These are phyloP conservation scores for Neofusicoccum kwambonambiense DNA, from an alignment of 2,329 filamentous ascomycete genomes.

Conservation along the genomic window DNA sequence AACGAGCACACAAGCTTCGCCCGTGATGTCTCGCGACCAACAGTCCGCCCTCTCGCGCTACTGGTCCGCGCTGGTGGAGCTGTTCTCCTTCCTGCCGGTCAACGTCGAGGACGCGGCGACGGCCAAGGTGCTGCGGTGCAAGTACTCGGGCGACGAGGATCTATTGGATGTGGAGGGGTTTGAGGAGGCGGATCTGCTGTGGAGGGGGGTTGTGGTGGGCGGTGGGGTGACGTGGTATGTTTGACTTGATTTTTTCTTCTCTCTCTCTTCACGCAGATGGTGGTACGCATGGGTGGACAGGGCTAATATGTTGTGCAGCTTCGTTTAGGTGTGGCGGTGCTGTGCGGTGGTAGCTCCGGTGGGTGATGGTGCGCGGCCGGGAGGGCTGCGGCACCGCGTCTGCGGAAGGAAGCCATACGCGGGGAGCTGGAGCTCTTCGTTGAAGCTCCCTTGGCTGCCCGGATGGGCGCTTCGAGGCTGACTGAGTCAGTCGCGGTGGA, in stretches of 20 bases:
- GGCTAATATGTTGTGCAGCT: not conserved
- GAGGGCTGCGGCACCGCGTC: too few species aligned
- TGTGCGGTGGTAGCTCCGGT: too few species aligned
- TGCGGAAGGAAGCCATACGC: too few species aligned
- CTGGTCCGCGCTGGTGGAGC: constrained; percentile 3
- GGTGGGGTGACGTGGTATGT: constrained; percentile 9
- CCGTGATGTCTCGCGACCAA: not conserved
- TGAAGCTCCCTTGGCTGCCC: too few species aligned
- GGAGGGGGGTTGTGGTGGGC: constrained; percentile 2
- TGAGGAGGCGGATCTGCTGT: not conserved
- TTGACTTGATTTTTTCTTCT: not conserved
- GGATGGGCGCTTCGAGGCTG: too few species aligned
- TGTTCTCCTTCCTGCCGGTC: constrained; percentile 6
- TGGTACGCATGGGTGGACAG: not conserved
- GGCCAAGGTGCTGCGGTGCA: not conserved
- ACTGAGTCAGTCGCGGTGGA: too few species aligned
- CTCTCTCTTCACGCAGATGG: not conserved
- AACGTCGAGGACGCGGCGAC: not conserved
- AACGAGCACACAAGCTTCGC: too few species aligned
- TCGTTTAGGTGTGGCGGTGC: not conserved
- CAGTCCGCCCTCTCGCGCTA: not conserved
- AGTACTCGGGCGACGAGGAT: not conserved
- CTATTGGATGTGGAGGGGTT: not conserved
- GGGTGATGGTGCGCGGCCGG: too few species aligned
- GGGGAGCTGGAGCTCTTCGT: too few species aligned